These are phyloP conservation scores for Echria macrotheca DNA, from an alignment of 495 filamentous ascomycete genomes.

Conservation along the genomic window DNA sequence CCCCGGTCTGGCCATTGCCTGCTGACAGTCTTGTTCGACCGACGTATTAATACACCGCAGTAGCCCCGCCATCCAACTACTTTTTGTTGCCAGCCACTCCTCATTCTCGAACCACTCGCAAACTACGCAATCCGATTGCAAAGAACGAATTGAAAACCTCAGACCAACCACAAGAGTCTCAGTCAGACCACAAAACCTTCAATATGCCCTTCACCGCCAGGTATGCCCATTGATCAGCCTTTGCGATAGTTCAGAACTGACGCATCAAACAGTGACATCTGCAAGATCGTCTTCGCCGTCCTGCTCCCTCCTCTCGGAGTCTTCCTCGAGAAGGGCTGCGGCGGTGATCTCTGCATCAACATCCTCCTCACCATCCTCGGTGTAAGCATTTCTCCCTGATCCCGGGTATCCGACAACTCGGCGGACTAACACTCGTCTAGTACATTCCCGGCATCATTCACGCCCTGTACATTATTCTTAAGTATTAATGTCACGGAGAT, in stretches of 20 bases:
- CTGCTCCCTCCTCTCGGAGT: conserved; percentile 85
- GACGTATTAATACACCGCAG: conserved; percentile 3
- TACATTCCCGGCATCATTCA: conserved; percentile 60
- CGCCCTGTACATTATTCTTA: conserved; percentile 52
- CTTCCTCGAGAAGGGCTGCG: conserved; percentile 85
- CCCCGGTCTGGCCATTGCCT: neutral
- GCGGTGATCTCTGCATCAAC: conserved; percentile 84
- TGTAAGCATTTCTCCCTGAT: conserved; percentile 40
- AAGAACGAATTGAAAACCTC: too few species aligned
- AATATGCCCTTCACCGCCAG: conserved; percentile 62
- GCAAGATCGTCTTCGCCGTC: conserved; percentile 87
- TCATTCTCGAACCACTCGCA: conserved; percentile 1
- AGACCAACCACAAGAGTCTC: neutral
- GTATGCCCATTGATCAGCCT: conserved; percentile 36
- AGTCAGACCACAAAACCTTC: conserved; percentile 11
- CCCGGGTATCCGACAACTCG: neutral
- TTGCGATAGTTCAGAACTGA: neutral
- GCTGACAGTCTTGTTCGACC: neutral
- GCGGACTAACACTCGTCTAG: conserved; percentile 10
- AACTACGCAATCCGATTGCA: neutral
- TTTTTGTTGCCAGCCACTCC: neutral
- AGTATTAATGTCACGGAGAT: conserved; percentile 32
- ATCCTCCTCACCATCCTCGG: conserved; percentile 82
- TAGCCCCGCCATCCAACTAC: conserved; percentile 4
- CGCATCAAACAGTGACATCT: conserved; percentile 61